Evolutionary conservation across 2,329 filamentous ascomycete species (phyloP), one percentile per base, ranked within the genome.

Genomic region (Aspergillus intermedius): DNA sequence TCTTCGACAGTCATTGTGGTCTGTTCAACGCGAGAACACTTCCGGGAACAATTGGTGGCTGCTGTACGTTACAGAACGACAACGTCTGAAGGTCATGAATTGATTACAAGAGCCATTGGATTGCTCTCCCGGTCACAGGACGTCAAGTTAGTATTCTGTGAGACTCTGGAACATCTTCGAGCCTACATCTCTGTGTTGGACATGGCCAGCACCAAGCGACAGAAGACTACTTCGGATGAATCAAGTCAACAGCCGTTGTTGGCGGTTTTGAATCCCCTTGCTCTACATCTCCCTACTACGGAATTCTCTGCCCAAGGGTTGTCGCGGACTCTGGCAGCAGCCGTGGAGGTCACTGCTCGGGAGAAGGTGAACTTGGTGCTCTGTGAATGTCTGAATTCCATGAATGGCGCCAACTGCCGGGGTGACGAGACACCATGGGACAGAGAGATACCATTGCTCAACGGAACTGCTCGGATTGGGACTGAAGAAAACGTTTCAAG

Each of bases 101-200:
- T 89, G 6, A 69, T 88, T 5, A 72, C 75, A 13, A 79, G 83
- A 23, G 83, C 86, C 0, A 79, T 95, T 12, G 78, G 83, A 47
- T 79, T 88, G 53, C 74, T 91, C 23, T 80, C 84, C 42, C 77
- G 79, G 3, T 84, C 88, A 6, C 79, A 82, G 25, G 81, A 84
- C 58, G 78, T 94, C 53, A 81, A 80, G 47, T 67, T 91, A 7
- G 72, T 81, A 32, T 96, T 94, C 68, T 79, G 82, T 47, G 82
- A 88, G 0, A 88, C 86, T 2, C 77, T 93, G 47, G 82, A 86
- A 19, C 83, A 87, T 65, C 78, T 95, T 5, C 84, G 88, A 47
- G 88, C 88, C 32, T 88, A 85, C 60, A 75, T 96, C 15, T 75
- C 85, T 39, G 75, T 80, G 45, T 77, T 81, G 30, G 42, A 15